Base-by-base conservation (phyloP, 2,329 filamentous ascomycete species). In the Neofusicoccum umdonicola region DNA sequence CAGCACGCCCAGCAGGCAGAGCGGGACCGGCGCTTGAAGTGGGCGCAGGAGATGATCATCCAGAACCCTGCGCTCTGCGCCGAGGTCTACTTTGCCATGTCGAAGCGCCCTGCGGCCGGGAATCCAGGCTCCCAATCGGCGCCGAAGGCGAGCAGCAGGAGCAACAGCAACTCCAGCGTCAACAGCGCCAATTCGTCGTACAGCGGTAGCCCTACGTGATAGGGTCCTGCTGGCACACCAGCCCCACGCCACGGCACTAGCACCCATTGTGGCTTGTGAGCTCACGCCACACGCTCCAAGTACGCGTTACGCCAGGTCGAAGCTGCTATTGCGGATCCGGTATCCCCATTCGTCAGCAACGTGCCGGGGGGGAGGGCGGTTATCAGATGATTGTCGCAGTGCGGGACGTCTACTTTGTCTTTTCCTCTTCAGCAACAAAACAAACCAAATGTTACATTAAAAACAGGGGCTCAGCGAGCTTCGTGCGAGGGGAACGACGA, bases 21-120 rank as follows among this genome's bases (percentile, higher is more conserved):
- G 54, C 54, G 56, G 3, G 54, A 65, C 13, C 63, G 63, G 6
- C 63, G 63, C 37, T 45, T 65, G 15, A 65, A 60, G 37, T 65
- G 63, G 63, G 63, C 63, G 7, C 63, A 61, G 54, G 45, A 65
- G 6, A 65, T 65, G 63, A 65, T 65, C 45, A 65, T 65, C 22
- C 45, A 52, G 45, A 65, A 52, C 5, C 63, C 63, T 15, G 63
- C 54, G 2, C 45, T 65, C 22, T 60, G 63, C 27, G 63, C 63
- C 7, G 63, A 65, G 47, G 56, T 65, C 22, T 65, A 65, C 27
- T 65, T 22, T 17, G 56, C 54, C 56, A 65, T 65, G 63, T 44
- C 54, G 37, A 60, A 54, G 63, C 63, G 37, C 44, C 13, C 11
- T 15, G 50, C 5, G 3, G 50, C 31, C 13, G 31, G 9, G n/a